Evolutionary conservation across 352 stramenopile species (phyloP).

Genomic region (Phytophthora sp.): DNA sequence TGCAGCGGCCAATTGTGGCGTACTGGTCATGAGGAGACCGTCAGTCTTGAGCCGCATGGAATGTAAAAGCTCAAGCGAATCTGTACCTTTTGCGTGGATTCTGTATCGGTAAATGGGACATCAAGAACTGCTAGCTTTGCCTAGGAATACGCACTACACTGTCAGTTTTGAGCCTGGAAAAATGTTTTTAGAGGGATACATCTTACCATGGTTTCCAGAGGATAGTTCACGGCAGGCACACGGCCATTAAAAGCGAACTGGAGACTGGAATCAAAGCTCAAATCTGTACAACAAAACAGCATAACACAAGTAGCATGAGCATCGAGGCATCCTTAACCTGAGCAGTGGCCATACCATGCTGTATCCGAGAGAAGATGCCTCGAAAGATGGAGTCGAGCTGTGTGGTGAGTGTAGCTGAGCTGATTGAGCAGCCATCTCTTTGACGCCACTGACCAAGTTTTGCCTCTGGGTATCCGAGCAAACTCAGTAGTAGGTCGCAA

Average conservation of each 20-base stretch:
- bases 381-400: slow-evolving; percentile 38
- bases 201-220: slow-evolving; percentile 49
- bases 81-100: slow-evolving; percentile 10
- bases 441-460: slow-evolving; percentile 39
- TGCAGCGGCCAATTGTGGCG: slow-evolving; percentile 17
- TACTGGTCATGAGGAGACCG: slow-evolving; percentile 9
- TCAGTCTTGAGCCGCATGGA: neutral
- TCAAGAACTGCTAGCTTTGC: slow-evolving; percentile 29
- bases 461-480: slow-evolving; percentile 53
- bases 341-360: slow-evolving; percentile 18
- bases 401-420: slow-evolving; percentile 6
- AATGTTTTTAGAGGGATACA: neutral
- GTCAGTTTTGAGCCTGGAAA: neutral
- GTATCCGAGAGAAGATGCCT: slow-evolving; percentile 28
- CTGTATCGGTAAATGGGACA: slow-evolving; percentile 9
- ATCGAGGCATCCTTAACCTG: too few relatives aligned
- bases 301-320: too few relatives aligned
- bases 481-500: slow-evolving; percentile 56
- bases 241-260: slow-evolving; percentile 56
- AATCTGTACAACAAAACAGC: slow-evolving; percentile 33
- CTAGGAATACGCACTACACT: slow-evolving; percentile 2
- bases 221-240: slow-evolving; percentile 50
- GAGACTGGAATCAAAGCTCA: slow-evolving; percentile 43
- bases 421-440: slow-evolving; percentile 19
- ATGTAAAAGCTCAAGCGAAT: neutral